phyloP scores from a whole-genome alignment of 2,329 filamentous ascomycete species.

The Aspergillus costaricaensis region DNA sequence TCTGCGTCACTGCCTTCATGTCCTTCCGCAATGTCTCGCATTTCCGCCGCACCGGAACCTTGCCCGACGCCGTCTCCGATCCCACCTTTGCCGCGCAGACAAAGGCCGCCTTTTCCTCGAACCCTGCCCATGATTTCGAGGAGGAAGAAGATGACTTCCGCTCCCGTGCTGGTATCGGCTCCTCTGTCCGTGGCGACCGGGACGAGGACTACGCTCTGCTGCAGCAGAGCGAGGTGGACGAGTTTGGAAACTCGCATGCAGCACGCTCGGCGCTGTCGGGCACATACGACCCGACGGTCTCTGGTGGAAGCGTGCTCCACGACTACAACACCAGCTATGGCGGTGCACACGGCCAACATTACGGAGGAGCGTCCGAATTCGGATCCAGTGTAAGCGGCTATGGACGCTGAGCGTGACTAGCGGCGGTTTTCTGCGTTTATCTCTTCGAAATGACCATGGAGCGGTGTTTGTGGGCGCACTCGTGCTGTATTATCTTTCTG shows the following conservation, averaged over 20 bases:
- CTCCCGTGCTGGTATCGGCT: slow-evolving; percentile 43
- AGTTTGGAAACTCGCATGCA: slow-evolving; percentile 36
- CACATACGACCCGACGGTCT: slow-evolving; percentile 43
- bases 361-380: slow-evolving; percentile 26
- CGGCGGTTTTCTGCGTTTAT: slow-evolving; percentile 20
- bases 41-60: slow-evolving; percentile 58
- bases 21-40: slow-evolving; percentile 58
- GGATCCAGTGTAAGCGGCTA: slow-evolving; percentile 28
- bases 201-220: slow-evolving; percentile 56
- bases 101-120: slow-evolving; percentile 51
- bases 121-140: slow-evolving; percentile 48
- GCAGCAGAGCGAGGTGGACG: slow-evolving; percentile 49
- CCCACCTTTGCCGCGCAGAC: slow-evolving; percentile 53
- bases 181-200: slow-evolving; percentile 42
- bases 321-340: slow-evolving; percentile 47
- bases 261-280: slow-evolving; percentile 40
- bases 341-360: slow-evolving; percentile 42
- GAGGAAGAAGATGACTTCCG: slow-evolving; percentile 50
- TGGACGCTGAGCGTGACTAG: slow-evolving; percentile 21
- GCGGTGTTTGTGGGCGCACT: slow-evolving; percentile 37
- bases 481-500: slow-evolving; percentile 23
- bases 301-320: slow-evolving; percentile 38
- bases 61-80: slow-evolving; percentile 50
- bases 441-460: slow-evolving; percentile 32
- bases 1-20: slow-evolving; percentile 54